Conservation (phyloP, 148 eudicot genomes). For the Spergularia bocconei region DNA sequence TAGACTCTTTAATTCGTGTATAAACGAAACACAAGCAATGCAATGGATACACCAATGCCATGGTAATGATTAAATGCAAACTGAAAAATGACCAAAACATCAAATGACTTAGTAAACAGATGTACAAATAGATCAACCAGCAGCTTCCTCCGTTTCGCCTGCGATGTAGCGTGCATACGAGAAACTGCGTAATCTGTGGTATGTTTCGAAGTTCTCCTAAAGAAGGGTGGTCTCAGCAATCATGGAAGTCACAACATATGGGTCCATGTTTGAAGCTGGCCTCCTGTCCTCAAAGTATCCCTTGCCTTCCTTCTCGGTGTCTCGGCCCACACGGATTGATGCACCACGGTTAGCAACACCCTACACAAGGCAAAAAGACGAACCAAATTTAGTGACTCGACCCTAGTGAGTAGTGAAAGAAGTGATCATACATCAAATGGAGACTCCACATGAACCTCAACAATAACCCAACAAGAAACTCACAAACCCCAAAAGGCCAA, state of each 20-base stretch:
- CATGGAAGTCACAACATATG: slow-evolving; percentile 58
- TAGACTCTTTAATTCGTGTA: too few species aligned
- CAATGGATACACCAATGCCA: slow-evolving; percentile 12
- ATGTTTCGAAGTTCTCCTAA: slow-evolving; percentile 23
- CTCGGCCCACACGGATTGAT: slow-evolving; percentile 65
- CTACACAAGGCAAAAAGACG: slow-evolving; percentile 22
- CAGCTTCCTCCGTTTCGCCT: background rate
- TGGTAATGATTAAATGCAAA: background rate
- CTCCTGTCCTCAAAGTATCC: slow-evolving; percentile 69
- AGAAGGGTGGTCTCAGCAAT: slow-evolving; percentile 66
- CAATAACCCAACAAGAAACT: too few species aligned
- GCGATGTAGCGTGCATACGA: background rate
- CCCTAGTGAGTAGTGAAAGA: too few species aligned
- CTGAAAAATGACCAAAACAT: slow-evolving; percentile 4
- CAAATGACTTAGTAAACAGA: background rate
- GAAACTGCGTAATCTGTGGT: background rate
- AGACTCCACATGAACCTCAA: too few species aligned
- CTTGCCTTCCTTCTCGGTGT: slow-evolving; percentile 57
- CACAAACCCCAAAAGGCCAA: too few species aligned
- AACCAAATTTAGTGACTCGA: too few species aligned
- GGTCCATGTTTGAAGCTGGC: slow-evolving; percentile 77
- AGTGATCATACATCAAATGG: too few species aligned
- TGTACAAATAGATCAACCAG: background rate
- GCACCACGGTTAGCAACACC: slow-evolving; percentile 82
- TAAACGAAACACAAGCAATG: background rate